These are phyloP conservation scores for Speleostelium caveatum DNA, from an alignment of 78 protist genomes.

Conservation along the genomic window DNA sequence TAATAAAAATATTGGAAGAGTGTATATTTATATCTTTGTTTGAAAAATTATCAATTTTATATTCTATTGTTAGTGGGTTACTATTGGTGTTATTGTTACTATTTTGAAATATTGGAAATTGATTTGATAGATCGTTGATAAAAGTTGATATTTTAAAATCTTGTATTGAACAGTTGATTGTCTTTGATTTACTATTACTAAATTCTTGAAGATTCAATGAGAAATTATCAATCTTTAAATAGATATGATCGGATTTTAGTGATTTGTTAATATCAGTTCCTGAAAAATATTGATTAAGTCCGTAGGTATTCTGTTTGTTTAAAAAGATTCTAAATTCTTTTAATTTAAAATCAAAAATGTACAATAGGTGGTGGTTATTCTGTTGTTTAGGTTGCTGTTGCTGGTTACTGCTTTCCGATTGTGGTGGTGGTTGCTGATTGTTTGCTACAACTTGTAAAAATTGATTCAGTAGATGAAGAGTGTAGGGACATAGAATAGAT, in stretches of 20 bases:
- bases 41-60: neutral
- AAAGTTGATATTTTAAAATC: neutral
- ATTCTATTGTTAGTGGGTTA: neutral
- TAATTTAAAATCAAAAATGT: neutral
- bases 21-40: neutral
- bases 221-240: too few relatives aligned
- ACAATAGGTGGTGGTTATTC: neutral
- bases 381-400: conserved; percentile 2
- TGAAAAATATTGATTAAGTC: neutral
- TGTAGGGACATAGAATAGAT: neutral
- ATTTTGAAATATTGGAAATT: neutral
- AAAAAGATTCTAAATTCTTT: neutral
- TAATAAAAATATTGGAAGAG: neutral
- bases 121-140: neutral
- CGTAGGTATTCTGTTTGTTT: too few relatives aligned
- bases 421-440: neutral
- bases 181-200: too few relatives aligned
- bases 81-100: neutral
- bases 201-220: neutral
- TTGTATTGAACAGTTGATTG: neutral
- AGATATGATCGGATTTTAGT: neutral
- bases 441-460: too few relatives aligned
- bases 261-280: neutral
- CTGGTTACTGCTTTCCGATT: neutral
- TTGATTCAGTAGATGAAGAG: neutral